Conservation (phyloP, 768 basidiomycete genomes). For the Exidia glandulosa region DNA sequence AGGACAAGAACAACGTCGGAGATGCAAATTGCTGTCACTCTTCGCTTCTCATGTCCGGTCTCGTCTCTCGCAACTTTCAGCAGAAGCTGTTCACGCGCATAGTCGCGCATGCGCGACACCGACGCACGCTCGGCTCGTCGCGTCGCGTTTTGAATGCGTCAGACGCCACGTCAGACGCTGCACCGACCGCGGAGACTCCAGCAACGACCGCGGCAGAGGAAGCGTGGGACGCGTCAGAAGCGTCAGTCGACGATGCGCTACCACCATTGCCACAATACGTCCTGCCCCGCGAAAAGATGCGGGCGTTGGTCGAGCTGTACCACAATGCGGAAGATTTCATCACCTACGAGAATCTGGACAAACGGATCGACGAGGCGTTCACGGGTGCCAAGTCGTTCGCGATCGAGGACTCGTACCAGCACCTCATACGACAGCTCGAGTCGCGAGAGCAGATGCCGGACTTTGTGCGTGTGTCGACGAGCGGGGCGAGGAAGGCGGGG, state of each 20-base stretch:
- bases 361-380: slow-evolving; percentile 58
- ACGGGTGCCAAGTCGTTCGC: slow-evolving; percentile 9
- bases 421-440: background rate
- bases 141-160: no score
- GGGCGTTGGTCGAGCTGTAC: slow-evolving; percentile 66
- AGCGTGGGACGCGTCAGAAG: no score
- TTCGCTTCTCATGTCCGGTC: background rate
- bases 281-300: slow-evolving; percentile 49
- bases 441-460: background rate
- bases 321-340: slow-evolving; percentile 65
- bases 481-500: background rate
- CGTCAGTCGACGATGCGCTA: no score
- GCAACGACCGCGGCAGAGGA: no score
- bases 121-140: no score
- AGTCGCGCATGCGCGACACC: no score
- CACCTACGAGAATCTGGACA: slow-evolving; percentile 54
- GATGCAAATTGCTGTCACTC: background rate
- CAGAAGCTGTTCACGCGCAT: no score
- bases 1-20: background rate
- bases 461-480: background rate
- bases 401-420: background rate
- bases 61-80: background rate
- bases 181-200: no score
- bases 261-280: slow-evolving; percentile 7
- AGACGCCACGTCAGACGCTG: no score